phyloP scores from a whole-genome alignment of 2,329 filamentous ascomycete genomes.

The Fusarium pseudoanthophilum region DNA sequence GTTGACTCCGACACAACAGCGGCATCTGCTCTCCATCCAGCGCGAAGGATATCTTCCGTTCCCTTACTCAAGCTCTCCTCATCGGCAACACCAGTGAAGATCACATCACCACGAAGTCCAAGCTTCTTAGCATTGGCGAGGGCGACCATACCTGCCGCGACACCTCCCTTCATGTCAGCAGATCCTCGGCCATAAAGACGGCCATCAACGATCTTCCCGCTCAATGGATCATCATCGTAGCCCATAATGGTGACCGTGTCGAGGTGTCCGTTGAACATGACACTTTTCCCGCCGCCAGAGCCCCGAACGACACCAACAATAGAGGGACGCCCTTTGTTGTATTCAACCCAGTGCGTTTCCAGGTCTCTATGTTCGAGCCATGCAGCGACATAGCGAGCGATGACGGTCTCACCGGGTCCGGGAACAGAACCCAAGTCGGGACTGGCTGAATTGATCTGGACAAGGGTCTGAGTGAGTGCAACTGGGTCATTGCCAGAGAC shows the following conservation, averaged over 20 bases:
- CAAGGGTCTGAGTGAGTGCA: constrained; percentile 56
- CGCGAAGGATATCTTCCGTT: constrained; percentile 60
- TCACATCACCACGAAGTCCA: constrained; percentile 58
- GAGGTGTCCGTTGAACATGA: constrained; percentile 65
- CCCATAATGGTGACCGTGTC: constrained; percentile 62
- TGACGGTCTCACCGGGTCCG: constrained; percentile 58
- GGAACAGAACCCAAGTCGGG: constrained; percentile 54
- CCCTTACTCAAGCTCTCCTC: constrained; percentile 63
- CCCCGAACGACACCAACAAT: constrained; percentile 61
- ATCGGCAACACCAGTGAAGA: constrained; percentile 64
- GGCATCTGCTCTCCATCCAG: constrained; percentile 64
- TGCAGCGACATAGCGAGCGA: constrained; percentile 58
- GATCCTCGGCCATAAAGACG: constrained; percentile 58
- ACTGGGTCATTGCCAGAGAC: constrained; percentile 56
- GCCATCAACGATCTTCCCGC: constrained; percentile 53
- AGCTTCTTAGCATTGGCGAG: constrained; percentile 53
- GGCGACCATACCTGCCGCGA: constrained; percentile 59
- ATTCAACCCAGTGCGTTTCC: constrained; percentile 61
- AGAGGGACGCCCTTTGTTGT: constrained; percentile 58
- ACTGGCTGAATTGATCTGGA: constrained; percentile 62
- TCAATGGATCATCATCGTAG: constrained; percentile 59
- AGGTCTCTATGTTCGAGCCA: constrained; percentile 64
- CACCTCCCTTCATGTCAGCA: constrained; percentile 63
- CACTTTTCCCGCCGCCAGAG: constrained; percentile 56
- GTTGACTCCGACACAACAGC: constrained; percentile 63